Percentiles rank a stretch among this genome's conserved stretches.
phyloP scores from a whole-genome alignment of 192 early-diverging fungal genomes.

The Entomortierella beljakovae region DNA sequence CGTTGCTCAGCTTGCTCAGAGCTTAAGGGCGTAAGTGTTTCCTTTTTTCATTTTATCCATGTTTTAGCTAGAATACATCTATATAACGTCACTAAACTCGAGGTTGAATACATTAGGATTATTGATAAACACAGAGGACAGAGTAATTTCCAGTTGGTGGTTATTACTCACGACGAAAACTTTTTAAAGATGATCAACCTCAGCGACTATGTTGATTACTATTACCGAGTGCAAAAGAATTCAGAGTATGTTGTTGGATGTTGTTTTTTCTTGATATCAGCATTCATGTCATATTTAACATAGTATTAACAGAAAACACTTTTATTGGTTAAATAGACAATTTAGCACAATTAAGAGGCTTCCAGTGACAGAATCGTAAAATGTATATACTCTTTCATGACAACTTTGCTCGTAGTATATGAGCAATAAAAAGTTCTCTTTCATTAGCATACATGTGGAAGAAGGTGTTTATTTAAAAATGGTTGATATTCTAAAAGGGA shows the following conservation, averaged over 20 bases:
- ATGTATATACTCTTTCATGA: background rate
- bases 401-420: no score
- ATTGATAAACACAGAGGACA: constrained; percentile 83
- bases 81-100: no score
- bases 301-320: background rate
- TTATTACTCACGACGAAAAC: constrained; percentile 98
- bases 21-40: constrained; percentile 72
- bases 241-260: constrained; percentile 56
- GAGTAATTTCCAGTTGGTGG: constrained; percentile 94
- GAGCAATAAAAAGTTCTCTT: no score
- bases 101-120: constrained; percentile 61
- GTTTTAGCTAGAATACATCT: background rate
- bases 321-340: constrained; percentile 3
- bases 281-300: background rate
- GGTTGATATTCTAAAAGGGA: constrained; percentile 10
- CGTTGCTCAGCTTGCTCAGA: constrained; percentile 86
- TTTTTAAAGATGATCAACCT: constrained; percentile 89
- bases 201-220: constrained; percentile 86
- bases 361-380: constrained; percentile 8
- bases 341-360: constrained; percentile 23
- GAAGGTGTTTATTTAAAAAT: background rate
- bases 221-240: constrained; percentile 91
- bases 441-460: no score
- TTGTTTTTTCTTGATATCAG: background rate
- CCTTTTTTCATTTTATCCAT: background rate